A percentile compares a stretch with the other conserved stretches of the same genome.
Evolutionary conservation across 2,329 filamentous ascomycete genomes (phyloP).

Genomic region (Purpureocillium lavendulum): DNA sequence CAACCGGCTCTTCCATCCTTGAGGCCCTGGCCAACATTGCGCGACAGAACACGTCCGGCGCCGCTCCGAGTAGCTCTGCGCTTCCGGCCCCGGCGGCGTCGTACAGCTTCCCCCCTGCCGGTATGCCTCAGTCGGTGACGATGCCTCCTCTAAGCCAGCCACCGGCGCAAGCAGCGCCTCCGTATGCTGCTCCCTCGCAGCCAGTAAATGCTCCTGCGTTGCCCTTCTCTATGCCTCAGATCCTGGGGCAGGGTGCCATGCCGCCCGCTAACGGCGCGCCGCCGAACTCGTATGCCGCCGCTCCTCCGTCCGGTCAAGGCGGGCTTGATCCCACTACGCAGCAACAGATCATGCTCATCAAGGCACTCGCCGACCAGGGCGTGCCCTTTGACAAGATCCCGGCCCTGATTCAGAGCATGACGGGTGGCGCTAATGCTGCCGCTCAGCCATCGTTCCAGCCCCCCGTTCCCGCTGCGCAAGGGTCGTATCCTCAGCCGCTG

Average conservation of each 20-base stretch:
- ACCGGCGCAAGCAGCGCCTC: constrained; percentile 17
- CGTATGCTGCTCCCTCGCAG: constrained; percentile 38
- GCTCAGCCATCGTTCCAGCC: constrained; percentile 26
- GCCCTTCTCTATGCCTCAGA: constrained; percentile 29
- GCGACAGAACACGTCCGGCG: constrained; percentile 54
- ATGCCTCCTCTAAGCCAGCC: constrained; percentile 19
- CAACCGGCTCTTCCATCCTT: constrained; percentile 54
- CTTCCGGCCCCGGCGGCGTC: constrained; percentile 34
- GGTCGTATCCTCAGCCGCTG: constrained; percentile 29
- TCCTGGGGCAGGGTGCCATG: constrained; percentile 22
- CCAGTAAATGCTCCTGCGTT: constrained; percentile 51
- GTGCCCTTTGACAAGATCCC: constrained; percentile 71
- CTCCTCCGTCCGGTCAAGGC: constrained; percentile 23
- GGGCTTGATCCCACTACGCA: constrained; percentile 49
- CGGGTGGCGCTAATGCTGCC: constrained; percentile 24
- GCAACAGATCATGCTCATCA: constrained; percentile 66
- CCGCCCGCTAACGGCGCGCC: constrained; percentile 12
- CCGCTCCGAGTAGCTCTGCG: constrained; percentile 31
- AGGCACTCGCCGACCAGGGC: constrained; percentile 66
- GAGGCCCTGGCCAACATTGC: constrained; percentile 75
- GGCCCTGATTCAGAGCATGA: constrained; percentile 45
- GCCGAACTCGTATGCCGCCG: constrained; percentile 20
- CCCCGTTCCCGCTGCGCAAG: constrained; percentile 32
- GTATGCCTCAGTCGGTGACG: constrained; percentile 21
- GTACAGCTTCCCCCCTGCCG: constrained; percentile 24